Percentiles rank a stretch among this genome's conserved stretches.
These are phyloP conservation scores for Fraxinus floribunda DNA, from an alignment of 305 asterid genomes.

Conservation along the genomic window DNA sequence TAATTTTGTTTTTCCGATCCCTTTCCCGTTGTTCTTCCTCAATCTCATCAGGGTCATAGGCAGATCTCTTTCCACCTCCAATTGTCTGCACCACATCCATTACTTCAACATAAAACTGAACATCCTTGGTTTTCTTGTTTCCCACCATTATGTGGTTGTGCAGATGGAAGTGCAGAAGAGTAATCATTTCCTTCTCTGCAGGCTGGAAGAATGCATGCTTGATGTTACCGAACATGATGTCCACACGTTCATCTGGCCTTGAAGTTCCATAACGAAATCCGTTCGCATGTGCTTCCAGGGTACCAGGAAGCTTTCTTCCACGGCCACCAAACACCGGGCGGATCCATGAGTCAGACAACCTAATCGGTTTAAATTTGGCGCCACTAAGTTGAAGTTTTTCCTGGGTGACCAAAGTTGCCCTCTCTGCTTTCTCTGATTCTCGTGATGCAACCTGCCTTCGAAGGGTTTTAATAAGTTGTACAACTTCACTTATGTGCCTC, in stretches of 20 bases:
- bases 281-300: constrained; percentile 72
- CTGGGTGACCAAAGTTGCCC: constrained; percentile 72
- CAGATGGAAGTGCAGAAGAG: constrained; percentile 80
- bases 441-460: constrained; percentile 57
- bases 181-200: constrained; percentile 81
- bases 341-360: constrained; percentile 65
- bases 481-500: constrained; percentile 76
- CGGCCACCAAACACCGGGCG: constrained; percentile 87
- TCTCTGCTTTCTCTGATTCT: constrained; percentile 81
- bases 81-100: constrained; percentile 79
- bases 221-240: constrained; percentile 62
- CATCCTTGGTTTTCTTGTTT: constrained; percentile 76
- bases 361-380: constrained; percentile 61
- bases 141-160: constrained; percentile 90
- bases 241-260: constrained; percentile 66
- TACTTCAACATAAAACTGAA: constrained; percentile 77
- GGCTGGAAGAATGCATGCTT: constrained; percentile 87
- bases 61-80: constrained; percentile 71
- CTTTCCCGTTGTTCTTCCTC: constrained; percentile 92
- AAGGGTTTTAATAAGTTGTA: constrained; percentile 64
- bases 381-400: constrained; percentile 69
- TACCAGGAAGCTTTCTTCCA: constrained; percentile 53
- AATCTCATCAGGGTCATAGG: constrained; percentile 85
- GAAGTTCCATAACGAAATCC: constrained; percentile 79
- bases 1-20: constrained; percentile 74